Base-by-base conservation (phyloP, 2,329 filamentous ascomycete genomes). In the Emydomyces testavorans region DNA sequence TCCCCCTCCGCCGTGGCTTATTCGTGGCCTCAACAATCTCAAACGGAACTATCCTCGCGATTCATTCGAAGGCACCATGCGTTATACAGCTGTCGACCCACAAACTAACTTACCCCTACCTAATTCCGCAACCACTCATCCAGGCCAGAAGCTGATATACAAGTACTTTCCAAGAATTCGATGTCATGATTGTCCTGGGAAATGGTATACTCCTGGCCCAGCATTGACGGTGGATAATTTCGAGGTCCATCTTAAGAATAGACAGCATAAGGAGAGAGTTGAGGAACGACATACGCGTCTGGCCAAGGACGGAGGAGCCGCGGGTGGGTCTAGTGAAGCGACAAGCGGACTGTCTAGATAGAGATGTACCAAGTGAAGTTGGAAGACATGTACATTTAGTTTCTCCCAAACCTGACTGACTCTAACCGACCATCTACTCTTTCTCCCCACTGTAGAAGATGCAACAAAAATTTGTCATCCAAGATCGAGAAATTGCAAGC, bases 141-240 rank as follows among this genome's bases (percentile, higher is more conserved):
- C 81, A 76, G 46, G 71, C 74, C 52, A 77, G 43, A 66, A 83
- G 52, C 71, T 86, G 52, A 85, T 83, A 58, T 86, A 83, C 57
- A 84, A 85, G 67, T 96, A 83, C 66, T 73, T 94, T 42, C 92
- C 92, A 6, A 77, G 92, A 43, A 95, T 98, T 54, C 77, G 86
- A 50, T 98, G 92, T 64, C 78, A 83, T 39, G 92, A 98, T 64
- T 96, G 92, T 62, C 86, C 87, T 0, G 87, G 86, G 24, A 96
- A 95, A 65, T 72, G 94, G 8, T 98, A 98, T 65, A 94, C 89
- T 0, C 86, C 89, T 0, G 85, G 88, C 0, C 87, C 89, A 0
- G 86, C 83, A 20, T 83, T 77, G 62, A 88, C 87, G 2, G 85
- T 90, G 4, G 82, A 82, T 38, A 94, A 94, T 61, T 98, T 98